phyloP scores from a whole-genome alignment of 306 rosid genomes.

The Mimosa pudica region DNA sequence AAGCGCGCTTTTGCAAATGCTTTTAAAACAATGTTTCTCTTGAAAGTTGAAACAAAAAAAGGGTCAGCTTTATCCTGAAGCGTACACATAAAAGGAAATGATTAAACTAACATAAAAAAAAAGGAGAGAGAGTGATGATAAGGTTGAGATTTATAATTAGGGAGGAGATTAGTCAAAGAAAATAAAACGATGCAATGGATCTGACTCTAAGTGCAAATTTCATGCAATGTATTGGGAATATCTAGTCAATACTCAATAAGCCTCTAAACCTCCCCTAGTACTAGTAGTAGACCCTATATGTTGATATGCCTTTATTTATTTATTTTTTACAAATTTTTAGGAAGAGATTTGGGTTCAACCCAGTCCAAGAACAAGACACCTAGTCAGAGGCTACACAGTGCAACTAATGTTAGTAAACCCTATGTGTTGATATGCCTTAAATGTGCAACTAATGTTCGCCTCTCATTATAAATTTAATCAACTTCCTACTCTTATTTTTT shows the following conservation, averaged over 20 bases:
- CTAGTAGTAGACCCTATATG: slow-evolving; percentile 5
- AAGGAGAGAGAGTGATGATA: neutral
- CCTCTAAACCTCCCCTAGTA: slow-evolving; percentile 10
- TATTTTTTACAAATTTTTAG: too few species aligned
- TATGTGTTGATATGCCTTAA: neutral
- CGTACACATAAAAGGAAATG: neutral
- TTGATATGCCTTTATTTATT: neutral
- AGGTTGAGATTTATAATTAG: neutral
- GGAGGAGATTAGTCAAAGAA: slow-evolving; percentile 26
- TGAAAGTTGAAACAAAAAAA: neutral
- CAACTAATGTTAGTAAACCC: neutral
- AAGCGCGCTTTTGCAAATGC: neutral
- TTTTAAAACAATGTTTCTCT: neutral
- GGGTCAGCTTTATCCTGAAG: neutral
- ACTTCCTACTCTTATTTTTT: neutral
- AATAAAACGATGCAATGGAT: slow-evolving; percentile 34
- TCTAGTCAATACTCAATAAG: neutral
- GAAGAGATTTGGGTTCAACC: too few species aligned
- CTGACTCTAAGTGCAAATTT: slow-evolving; percentile 25
- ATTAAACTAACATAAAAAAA: neutral
- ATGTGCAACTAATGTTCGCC: neutral
- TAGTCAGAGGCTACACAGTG: too few species aligned
- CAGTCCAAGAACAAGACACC: too few species aligned
- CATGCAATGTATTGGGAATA: slow-evolving; percentile 20
- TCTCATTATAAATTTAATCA: neutral